Base-by-base conservation (phyloP, 345 rosid genomes). In the Eucalyptus virginea region DNA sequence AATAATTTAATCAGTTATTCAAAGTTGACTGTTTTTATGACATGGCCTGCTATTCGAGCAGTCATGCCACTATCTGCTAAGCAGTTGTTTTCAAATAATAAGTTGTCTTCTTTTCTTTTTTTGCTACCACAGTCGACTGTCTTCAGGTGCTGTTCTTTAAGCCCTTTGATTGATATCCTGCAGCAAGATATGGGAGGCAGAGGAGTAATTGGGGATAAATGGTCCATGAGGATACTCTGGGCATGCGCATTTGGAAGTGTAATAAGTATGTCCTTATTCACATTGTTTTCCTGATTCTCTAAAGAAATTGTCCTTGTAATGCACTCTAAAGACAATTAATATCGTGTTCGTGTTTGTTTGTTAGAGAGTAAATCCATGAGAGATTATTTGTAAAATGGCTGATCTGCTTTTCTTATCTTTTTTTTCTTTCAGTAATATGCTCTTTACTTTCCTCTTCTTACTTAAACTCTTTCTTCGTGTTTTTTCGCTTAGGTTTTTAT, bases 191-290 rank as follows among this genome's bases (percentile, higher is more conserved):
- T 94, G 94, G 92, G 94, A 81, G 88, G 88, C 87, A 48, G 97
- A 90, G 96, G 97, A 90, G 93, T 93, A 26, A 93, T 96, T 47
- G 91, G 91, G 48, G 98, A 95, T 90, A 95, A 94, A 89, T 96
- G 96, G 97, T 94, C 97, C 88, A 94, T 93, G 95, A 93, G 97
- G 94, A 87, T 95, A 89, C 95, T 96, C 51, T 96, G 98, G 98
- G 90, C 91, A 24, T 96, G 96, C 87, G 97, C 96, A 15, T 49
- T 95, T 87, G 97, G 98, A 91, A 96, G 95, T 92, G 98, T 95
- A 86, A 54, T 94, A 18, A 88, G 97, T 95, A 91, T 88, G 90
- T 24, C 44, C 77, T 30, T 58, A 40, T 16, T 7, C 37, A 77
- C 81, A 44, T 87, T 21, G 16, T 87, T 56, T 54, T 51, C 47